Evolutionary conservation across 495 filamentous ascomycete species (phyloP).

Genomic region (Coniosporium apollinis): DNA sequence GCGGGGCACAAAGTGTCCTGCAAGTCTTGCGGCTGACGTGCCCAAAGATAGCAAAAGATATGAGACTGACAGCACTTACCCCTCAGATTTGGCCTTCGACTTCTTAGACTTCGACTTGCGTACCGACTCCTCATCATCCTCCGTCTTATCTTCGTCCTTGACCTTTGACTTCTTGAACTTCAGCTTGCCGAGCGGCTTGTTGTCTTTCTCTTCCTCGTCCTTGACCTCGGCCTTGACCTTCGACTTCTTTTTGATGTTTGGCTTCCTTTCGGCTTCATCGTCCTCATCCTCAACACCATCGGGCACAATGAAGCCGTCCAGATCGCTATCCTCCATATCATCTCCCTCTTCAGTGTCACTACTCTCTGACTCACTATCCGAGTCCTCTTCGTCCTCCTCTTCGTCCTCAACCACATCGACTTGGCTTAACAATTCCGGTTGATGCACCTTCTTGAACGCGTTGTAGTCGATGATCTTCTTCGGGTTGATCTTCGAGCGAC

Average conservation of each 20-base stretch:
- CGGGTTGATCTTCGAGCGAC: slow-evolving; percentile 44
- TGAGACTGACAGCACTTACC: too few species aligned
- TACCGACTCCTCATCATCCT: too few species aligned
- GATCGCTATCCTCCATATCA: slow-evolving; percentile 17
- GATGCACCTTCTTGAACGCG: slow-evolving; percentile 62
- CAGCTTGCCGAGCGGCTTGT: slow-evolving; percentile 12
- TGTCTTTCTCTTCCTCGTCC: slow-evolving; percentile 12
- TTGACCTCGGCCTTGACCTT: background rate
- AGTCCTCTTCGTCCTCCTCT: slow-evolving; percentile 16
- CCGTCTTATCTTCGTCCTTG: too few species aligned
- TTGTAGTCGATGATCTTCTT: slow-evolving; percentile 55
- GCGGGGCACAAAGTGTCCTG: too few species aligned
- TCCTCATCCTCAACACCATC: slow-evolving; percentile 26
- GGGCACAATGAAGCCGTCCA: slow-evolving; percentile 27
- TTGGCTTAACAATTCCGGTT: slow-evolving; percentile 22
- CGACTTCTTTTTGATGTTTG: background rate
- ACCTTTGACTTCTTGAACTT: slow-evolving; percentile 1
- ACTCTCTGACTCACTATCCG: slow-evolving; percentile 13
- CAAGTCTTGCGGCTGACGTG: too few species aligned
- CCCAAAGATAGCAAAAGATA: too few species aligned
- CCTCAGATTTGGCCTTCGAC: too few species aligned
- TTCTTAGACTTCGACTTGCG: too few species aligned
- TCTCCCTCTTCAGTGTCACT: slow-evolving; percentile 11
- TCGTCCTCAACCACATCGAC: slow-evolving; percentile 10
- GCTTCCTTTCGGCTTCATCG: slow-evolving; percentile 1